Evolutionary conservation across 2,329 filamentous ascomycete genomes (phyloP), one percentile per base, ranked within the genome.

Genomic region (Apiospora malaysiana): DNA sequence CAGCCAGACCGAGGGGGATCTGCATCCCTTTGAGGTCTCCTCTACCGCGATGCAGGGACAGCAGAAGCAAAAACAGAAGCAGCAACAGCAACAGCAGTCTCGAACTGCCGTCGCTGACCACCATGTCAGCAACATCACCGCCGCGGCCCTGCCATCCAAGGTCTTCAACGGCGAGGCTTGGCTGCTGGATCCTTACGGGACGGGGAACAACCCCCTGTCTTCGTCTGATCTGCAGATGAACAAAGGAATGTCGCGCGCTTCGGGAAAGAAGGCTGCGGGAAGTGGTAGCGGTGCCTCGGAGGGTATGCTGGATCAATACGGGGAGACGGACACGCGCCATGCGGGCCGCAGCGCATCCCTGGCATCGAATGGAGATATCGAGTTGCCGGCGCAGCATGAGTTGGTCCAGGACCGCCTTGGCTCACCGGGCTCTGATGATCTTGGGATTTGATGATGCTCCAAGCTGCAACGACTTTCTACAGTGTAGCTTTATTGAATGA

Each of bases 121-220:
- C 51, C 51, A 16, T 5, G 42, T 7, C 51, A 63, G 56, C 18
- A 21, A 18, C 9, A 63, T 40, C 21, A 40, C 56, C 16, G 56
- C 32, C 1, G 9, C 56, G 8, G 27, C 56, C 2, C 1, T 63
- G 27, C 56, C 56, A 4, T n/a, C 18, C 18, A 63, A 63, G 21
- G 56, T 63, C 18, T 63, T 63, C 56, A 63, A 63, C 8, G 56
- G 56, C 9, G 56, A 63, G 32, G 56, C 56, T 2, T 63, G 56
- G 56, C 56, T 63, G 18, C 32, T 63, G 56, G 56, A 63, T 18
- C 56, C 56, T 4, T 63, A 63, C 56, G 56, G 56, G 27, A 63
- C 56, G 56, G 56, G 56, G 18, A 40, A 63, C 18, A 63, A 63
- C 27, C 56, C 56, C 7, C 21, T 63, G 18, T 63, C 56, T 0